These are phyloP conservation scores for Terfezia boudieri DNA, from an alignment of 495 filamentous ascomycete species.

Conservation along the genomic window DNA sequence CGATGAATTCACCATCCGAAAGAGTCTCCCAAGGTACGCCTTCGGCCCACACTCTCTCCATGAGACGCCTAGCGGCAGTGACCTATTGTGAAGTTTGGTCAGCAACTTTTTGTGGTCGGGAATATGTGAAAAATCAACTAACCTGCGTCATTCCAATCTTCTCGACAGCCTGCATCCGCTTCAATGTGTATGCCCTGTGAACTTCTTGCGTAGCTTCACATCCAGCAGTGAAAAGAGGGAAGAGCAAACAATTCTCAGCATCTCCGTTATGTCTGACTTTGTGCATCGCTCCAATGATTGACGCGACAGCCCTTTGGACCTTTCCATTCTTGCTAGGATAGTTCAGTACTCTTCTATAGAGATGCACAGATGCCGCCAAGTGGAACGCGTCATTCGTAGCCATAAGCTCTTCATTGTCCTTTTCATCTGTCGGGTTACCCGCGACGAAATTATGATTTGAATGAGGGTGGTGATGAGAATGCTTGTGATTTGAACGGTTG, in stretches of 20 bases:
- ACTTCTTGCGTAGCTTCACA: conserved; percentile 39
- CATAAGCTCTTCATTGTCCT: conserved; percentile 41
- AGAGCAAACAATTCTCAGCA: conserved; percentile 54
- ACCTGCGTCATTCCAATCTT: conserved; percentile 57
- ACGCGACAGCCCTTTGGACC: conserved; percentile 40
- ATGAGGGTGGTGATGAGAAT: conserved; percentile 11
- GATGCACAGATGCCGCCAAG: conserved; percentile 56
- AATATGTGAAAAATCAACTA: conserved; percentile 7
- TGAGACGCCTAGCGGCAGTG: conserved; percentile 35
- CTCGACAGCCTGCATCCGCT: conserved; percentile 47
- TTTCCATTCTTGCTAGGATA: conserved; percentile 30
- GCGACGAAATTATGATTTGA: conserved; percentile 11
- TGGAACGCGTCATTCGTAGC: conserved; percentile 68
- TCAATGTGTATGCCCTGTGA: conserved; percentile 38
- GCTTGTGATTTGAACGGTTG: not conserved
- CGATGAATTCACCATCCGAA: conserved; percentile 42
- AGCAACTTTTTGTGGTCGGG: too few species aligned
- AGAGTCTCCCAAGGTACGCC: conserved; percentile 40
- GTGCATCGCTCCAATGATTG: conserved; percentile 38
- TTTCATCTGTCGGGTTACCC: conserved; percentile 25
- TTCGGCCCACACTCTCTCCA: conserved; percentile 45
- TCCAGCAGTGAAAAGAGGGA: conserved; percentile 69
- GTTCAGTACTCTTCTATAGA: conserved; percentile 49
- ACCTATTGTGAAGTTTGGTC: conserved; percentile 20
- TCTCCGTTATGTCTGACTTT: conserved; percentile 42